Base-by-base conservation (phyloP, 768 basidiomycete genomes). In the Tylopilus rubrobrunneus region DNA sequence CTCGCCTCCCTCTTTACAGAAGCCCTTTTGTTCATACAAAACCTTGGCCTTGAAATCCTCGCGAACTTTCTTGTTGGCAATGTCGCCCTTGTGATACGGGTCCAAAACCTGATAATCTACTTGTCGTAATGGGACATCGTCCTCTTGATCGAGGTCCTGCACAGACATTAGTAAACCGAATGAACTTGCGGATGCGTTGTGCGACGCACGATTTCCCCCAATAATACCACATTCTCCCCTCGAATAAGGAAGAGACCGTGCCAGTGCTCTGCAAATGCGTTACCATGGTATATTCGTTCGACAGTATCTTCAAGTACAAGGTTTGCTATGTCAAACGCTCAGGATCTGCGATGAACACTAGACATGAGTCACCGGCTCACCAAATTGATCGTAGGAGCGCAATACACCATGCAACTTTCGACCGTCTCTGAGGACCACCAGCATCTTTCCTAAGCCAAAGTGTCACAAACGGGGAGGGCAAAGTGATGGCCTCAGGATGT, bases 331-430 rank as follows among this genome's bases (percentile, higher is more conserved):
- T 47, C 50, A 25, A 50, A 43, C 40, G 37, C 45, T 57, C 36
- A 48, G 45, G 23, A 40, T 46, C 58, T 41, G 19, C 44, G 19
- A 50, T 33, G 9, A 19, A 39, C 34, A 7, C 28, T 21, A 37
- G 44, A 37, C 51, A 21, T 33, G 34, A 28, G 17, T 12, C 9
- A 29, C 23, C 19, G 17, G 53, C 86, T 64, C 71, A 98, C 97
- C 97, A 63, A 98, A 99, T 67, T 99, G 97, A 77, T 99, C 97
- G 71, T 99, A 99, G 21, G 93, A 96, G 52, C 97, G 78, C 62
- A 99, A 76, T 46, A 99, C 96, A 41, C 97, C 97, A 63, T 97
- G 89, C 39, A 98, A 80, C 71, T 98, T 99, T 67, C 94, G 78
- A 55, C 97, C 97, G 72, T 99, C 97, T 71, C 97, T 81, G 57